Conservation (phyloP, 1,284 basidiomycete species). For the Sporisorium graminicola region DNA sequence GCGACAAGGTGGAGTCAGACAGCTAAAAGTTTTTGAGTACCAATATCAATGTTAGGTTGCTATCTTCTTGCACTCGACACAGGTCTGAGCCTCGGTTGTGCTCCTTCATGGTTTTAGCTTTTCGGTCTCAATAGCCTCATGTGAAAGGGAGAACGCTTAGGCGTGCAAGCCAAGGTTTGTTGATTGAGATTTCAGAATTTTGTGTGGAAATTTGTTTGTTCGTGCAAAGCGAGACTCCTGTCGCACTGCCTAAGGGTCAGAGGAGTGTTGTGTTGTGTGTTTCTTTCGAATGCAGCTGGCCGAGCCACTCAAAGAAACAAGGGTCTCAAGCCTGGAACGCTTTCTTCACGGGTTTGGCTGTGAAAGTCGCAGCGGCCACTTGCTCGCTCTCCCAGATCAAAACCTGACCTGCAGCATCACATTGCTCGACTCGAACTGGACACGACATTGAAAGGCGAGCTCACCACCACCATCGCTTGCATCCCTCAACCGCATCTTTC, state of each 20-base stretch:
- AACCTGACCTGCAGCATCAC: too few species aligned
- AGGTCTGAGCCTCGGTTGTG: too few species aligned
- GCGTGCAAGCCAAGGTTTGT: neutral
- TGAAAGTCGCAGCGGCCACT: neutral
- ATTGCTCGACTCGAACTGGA: neutral
- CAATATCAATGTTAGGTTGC: too few species aligned
- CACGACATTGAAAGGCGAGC: neutral
- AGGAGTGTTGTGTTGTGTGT: neutral
- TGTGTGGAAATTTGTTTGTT: neutral
- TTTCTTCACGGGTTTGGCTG: neutral
- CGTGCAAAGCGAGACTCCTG: too few species aligned
- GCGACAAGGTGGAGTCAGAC: too few species aligned
- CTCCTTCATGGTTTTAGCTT: too few species aligned
- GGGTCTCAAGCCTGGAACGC: slow-evolving; percentile 1
- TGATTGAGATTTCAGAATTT: neutral
- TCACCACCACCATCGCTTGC: neutral
- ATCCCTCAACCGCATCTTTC: neutral
- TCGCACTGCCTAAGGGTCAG: neutral
- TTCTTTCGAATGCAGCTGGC: slow-evolving; percentile 6
- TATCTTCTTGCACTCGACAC: too few species aligned
- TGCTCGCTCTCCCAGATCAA: too few species aligned
- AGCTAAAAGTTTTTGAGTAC: too few species aligned
- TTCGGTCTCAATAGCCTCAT: too few species aligned
- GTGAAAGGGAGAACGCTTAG: neutral
- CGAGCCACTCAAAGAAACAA: slow-evolving; percentile 1